A percentile compares a stretch with the other conserved stretches of the same genome.
Evolutionary conservation across 202 grass and related monocot genomes (phyloP).

Genomic region (Carex arenaria): DNA sequence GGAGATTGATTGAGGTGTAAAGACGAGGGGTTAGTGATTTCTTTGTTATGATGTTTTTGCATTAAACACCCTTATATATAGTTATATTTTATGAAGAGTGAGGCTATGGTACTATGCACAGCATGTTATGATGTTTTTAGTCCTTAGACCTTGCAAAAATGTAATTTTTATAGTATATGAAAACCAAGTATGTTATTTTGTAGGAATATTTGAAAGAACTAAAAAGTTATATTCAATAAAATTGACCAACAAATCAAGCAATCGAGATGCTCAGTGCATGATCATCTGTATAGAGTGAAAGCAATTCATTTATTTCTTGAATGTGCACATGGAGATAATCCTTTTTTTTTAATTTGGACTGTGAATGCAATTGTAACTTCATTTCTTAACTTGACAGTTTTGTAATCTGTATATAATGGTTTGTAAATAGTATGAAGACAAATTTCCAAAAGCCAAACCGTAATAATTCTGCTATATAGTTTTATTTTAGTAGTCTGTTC

Average conservation of each 20-base stretch:
- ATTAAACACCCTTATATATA: background rate
- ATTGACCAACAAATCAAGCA: too few relatives aligned
- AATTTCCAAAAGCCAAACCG: background rate
- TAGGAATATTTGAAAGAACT: too few relatives aligned
- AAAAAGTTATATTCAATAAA: too few relatives aligned
- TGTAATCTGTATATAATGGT: background rate
- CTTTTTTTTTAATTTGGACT: background rate
- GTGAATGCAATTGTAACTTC: background rate
- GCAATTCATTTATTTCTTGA: background rate
- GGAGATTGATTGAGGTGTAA: slow-evolving; percentile 73
- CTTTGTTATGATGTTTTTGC: background rate
- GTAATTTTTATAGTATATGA: background rate
- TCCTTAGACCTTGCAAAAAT: background rate
- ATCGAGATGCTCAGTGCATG: too few relatives aligned
- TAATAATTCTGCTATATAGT: background rate
- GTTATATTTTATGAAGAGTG: too few relatives aligned
- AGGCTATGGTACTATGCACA: too few relatives aligned
- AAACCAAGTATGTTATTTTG: slow-evolving; percentile 8
- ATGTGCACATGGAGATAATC: background rate
- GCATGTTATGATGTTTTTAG: too few relatives aligned
- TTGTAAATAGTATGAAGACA: background rate
- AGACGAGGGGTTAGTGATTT: slow-evolving; percentile 58
- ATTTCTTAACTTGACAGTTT: background rate
- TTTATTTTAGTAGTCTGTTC: too few relatives aligned
- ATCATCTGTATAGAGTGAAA: too few relatives aligned